Conservation (phyloP, 805 yeast species). For the Candida loeiensis region DNA sequence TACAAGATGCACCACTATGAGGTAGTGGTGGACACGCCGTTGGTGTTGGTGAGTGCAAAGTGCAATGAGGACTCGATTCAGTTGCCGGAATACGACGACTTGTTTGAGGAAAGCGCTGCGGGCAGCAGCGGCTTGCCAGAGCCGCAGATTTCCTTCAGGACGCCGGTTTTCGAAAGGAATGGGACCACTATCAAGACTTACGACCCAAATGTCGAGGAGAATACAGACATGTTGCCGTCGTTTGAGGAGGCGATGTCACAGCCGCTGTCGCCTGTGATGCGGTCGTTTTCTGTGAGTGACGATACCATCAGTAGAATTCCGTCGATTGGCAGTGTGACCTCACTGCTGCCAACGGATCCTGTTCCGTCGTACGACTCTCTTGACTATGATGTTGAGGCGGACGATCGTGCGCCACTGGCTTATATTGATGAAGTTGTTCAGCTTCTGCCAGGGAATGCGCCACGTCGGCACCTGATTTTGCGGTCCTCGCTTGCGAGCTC, state of each 20-base stretch:
- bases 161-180: conserved; percentile 30
- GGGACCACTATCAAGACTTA: conserved; percentile 33
- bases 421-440: conserved; percentile 30
- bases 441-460: conserved; percentile 9
- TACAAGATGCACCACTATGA: conserved; percentile 67
- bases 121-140: conserved; percentile 4
- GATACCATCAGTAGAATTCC: conserved; percentile 36
- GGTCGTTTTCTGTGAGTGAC: conserved; percentile 38
- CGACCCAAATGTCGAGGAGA: conserved; percentile 12
- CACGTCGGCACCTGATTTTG: conserved; percentile 19
- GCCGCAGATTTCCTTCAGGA: conserved; percentile 34
- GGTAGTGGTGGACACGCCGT: conserved; percentile 76
- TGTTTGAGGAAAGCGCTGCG: conserved; percentile 14
- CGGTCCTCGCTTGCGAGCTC: conserved; percentile 30
- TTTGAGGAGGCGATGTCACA: conserved; percentile 67
- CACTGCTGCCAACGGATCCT: conserved; percentile 21
- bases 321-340: conserved; percentile 18
- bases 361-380: conserved; percentile 32
- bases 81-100: conserved; percentile 38
- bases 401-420: not conserved
- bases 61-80: conserved; percentile 40
- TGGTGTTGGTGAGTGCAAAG: conserved; percentile 43
- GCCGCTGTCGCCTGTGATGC: conserved; percentile 26
- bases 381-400: conserved; percentile 1
- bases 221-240: conserved; percentile 45